Percentiles rank a stretch among this genome's conserved stretches.
Evolutionary conservation across 2,329 filamentous ascomycete genomes (phyloP).

Genomic region (Tolypocladium ophioglossoides): DNA sequence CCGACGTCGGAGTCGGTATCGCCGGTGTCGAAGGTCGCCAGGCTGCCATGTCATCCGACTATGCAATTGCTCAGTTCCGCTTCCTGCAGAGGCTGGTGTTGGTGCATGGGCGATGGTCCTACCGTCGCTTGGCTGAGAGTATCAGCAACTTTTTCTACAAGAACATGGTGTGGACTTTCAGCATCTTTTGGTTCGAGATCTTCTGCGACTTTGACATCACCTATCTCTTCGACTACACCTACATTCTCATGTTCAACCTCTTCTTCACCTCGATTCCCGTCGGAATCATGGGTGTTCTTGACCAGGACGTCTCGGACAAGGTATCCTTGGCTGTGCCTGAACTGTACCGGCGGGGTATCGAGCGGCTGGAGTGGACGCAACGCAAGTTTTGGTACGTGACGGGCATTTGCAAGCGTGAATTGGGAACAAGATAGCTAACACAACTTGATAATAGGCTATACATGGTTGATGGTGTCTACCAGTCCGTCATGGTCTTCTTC

Average conservation of each 20-base stretch:
- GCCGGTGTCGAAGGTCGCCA: constrained; percentile 87
- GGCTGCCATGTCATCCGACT: constrained; percentile 93
- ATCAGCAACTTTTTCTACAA: constrained; percentile 99
- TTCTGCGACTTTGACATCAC: constrained; percentile 95
- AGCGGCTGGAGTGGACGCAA: constrained; percentile 93
- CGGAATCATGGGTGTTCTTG: constrained; percentile 89
- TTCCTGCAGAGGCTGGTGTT: constrained; percentile 77
- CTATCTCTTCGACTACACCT: constrained; percentile 95
- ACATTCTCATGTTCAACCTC: constrained; percentile 93
- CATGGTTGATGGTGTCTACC: constrained; percentile 90
- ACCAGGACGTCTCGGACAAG: constrained; percentile 91
- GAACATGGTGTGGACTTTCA: constrained; percentile 96
- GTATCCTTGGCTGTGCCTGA: constrained; percentile 92
- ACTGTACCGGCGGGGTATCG: constrained; percentile 89
- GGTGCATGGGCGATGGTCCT: constrained; percentile 94
- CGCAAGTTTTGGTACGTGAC: constrained; percentile 79
- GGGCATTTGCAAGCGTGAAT: neutral
- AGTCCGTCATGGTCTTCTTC: constrained; percentile 88
- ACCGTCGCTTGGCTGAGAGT: constrained; percentile 80
- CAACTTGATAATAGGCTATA: constrained; percentile 53
- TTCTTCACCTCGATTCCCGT: constrained; percentile 93
- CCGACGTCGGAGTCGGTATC: constrained; percentile 92
- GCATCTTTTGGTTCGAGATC: constrained; percentile 95
- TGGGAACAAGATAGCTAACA: constrained; percentile 2
- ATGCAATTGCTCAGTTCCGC: constrained; percentile 88